These are phyloP conservation scores for Solanum pinnatisectum DNA, from an alignment of 257 asterid genomes.

Conservation along the genomic window DNA sequence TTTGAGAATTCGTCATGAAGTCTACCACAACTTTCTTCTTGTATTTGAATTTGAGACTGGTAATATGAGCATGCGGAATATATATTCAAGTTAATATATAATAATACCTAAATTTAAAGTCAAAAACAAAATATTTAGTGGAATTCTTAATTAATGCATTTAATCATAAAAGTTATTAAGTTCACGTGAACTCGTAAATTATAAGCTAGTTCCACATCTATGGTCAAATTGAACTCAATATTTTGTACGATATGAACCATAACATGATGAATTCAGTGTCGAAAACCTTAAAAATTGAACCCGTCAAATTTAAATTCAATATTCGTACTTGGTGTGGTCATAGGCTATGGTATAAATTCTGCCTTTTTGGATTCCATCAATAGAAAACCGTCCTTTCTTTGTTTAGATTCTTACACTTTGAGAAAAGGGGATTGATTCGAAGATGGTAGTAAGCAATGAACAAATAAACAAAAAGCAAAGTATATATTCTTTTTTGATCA, in stretches of 20 bases:
- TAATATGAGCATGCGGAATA: not conserved
- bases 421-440: not conserved
- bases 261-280: not conserved
- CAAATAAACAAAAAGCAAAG: not conserved
- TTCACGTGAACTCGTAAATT: not conserved
- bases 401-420: not conserved
- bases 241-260: not conserved
- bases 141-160: not conserved
- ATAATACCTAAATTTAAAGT: not conserved
- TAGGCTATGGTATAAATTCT: slow-evolving; percentile 1
- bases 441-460: not conserved
- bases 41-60: not conserved
- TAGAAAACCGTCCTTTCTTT: not conserved
- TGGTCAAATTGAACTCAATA: not conserved
- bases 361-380: not conserved
- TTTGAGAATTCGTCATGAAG: not conserved
- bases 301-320: not conserved
- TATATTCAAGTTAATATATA: not conserved
- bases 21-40: not conserved
- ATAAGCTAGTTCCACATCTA: not conserved
- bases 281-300: not conserved
- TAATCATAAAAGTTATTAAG: not conserved
- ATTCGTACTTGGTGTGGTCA: not conserved
- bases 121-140: not conserved
- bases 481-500: not conserved